phyloP scores from a whole-genome alignment of 2,329 filamentous ascomycete species.

The Catunica adiposa region DNA sequence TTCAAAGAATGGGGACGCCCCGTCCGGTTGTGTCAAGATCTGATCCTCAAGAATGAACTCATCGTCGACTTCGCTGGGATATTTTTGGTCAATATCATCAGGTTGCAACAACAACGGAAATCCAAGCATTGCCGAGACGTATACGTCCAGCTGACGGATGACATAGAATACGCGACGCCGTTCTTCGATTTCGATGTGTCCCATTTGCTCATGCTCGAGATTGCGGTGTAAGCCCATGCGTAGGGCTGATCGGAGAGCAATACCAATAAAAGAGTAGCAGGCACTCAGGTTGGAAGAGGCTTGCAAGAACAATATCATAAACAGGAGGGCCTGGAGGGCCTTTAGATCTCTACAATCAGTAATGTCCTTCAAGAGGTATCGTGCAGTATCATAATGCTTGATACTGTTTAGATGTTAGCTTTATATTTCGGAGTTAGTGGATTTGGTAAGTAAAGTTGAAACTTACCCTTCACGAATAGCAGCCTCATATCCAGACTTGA shows the following conservation, averaged over 20 bases:
- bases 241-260: constrained; percentile 58
- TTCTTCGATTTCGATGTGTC: constrained; percentile 46
- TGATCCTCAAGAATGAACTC: constrained; percentile 46
- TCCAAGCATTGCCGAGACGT: constrained; percentile 49
- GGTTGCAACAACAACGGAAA: constrained; percentile 46
- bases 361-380: constrained; percentile 47
- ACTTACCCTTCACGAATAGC: constrained; percentile 40
- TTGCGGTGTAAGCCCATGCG: constrained; percentile 65
- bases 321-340: constrained; percentile 59
- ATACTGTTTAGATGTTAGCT: constrained; percentile 31
- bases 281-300: constrained; percentile 62
- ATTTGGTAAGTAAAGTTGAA: not conserved
- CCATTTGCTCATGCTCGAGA: constrained; percentile 45
- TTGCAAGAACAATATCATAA: constrained; percentile 69
- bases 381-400: constrained; percentile 56
- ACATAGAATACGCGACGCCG: constrained; percentile 51
- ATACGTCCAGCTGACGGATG: constrained; percentile 54
- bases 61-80: constrained; percentile 49
- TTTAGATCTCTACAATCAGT: constrained; percentile 57
- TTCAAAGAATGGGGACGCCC: constrained; percentile 42
- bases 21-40: constrained; percentile 37
- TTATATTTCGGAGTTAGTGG: too few species aligned
- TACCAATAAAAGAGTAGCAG: constrained; percentile 66
- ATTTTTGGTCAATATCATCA: constrained; percentile 51
- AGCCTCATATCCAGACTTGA: constrained; percentile 30